Evolutionary conservation across 495 filamentous ascomycete species (phyloP).

Genomic region (Aspergillus affinis): DNA sequence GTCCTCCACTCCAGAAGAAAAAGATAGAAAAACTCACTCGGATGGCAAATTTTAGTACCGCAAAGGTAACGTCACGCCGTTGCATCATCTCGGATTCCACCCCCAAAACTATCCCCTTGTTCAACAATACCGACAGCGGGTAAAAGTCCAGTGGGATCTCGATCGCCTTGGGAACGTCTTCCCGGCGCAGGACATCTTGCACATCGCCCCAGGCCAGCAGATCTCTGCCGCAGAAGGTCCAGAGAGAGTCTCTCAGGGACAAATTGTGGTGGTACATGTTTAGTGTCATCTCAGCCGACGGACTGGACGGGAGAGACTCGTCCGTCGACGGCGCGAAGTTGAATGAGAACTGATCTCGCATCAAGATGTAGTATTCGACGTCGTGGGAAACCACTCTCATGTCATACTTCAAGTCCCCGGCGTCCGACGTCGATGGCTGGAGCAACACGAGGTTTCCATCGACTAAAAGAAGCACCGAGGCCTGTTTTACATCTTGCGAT

Average conservation of each 20-base stretch:
- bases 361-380: slow-evolving; percentile 90
- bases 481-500: slow-evolving; percentile 91
- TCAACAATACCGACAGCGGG: slow-evolving; percentile 79
- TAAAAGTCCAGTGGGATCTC: slow-evolving; percentile 80
- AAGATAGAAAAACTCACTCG: slow-evolving; percentile 51
- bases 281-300: slow-evolving; percentile 48
- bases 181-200: slow-evolving; percentile 72
- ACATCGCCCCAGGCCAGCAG: slow-evolving; percentile 86
- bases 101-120: slow-evolving; percentile 84
- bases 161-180: slow-evolving; percentile 45
- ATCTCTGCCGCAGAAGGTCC: slow-evolving; percentile 86
- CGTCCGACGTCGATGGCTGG: slow-evolving; percentile 75
- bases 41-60: slow-evolving; percentile 79
- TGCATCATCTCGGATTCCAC: slow-evolving; percentile 91
- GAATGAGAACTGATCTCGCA: slow-evolving; percentile 76
- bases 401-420: slow-evolving; percentile 87
- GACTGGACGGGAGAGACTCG: slow-evolving; percentile 51
- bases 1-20: slow-evolving; percentile 22
- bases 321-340: slow-evolving; percentile 40
- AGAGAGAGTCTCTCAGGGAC: slow-evolving; percentile 81
- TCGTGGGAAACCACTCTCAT: slow-evolving; percentile 96
- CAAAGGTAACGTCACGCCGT: slow-evolving; percentile 83
- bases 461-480: slow-evolving; percentile 89
- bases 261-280: slow-evolving; percentile 43
- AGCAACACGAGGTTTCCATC: slow-evolving; percentile 94